A percentile compares a stretch with the other conserved stretches of the same genome.
These are phyloP conservation scores for Nannochloropsis oceanica DNA, from an alignment of 108 stramenopile species.

Conservation along the genomic window DNA sequence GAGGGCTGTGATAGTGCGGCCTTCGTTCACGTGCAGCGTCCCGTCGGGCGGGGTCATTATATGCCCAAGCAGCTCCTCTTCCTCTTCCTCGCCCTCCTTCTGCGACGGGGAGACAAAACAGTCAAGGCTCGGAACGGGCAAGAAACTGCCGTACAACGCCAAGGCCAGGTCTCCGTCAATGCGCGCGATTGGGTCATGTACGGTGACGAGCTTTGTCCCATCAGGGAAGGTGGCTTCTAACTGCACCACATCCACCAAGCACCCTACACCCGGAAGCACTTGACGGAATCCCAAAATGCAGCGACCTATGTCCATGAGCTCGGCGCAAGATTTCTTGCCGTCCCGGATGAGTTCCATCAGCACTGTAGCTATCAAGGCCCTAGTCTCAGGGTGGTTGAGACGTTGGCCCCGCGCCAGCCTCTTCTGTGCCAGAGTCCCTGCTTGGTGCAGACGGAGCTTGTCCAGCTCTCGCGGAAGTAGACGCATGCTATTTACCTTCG, in stretches of 20 bases:
- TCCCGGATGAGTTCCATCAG: slow-evolving; percentile 84
- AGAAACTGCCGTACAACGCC: slow-evolving; percentile 71
- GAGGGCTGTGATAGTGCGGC: slow-evolving; percentile 50
- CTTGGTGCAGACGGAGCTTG: slow-evolving; percentile 12
- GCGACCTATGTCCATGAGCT: slow-evolving; percentile 69
- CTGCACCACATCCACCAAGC: slow-evolving; percentile 72
- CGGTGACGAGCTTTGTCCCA: slow-evolving; percentile 90
- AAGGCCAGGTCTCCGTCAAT: slow-evolving; percentile 61
- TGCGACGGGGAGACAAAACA: slow-evolving; percentile 30
- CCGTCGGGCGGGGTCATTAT: slow-evolving; percentile 37
- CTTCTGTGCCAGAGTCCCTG: slow-evolving; percentile 74
- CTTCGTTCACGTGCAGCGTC: slow-evolving; percentile 48
- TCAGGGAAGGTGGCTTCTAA: slow-evolving; percentile 95
- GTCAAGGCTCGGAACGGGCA: slow-evolving; percentile 51
- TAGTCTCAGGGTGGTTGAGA: slow-evolving; percentile 70
- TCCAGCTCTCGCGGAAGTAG: slow-evolving; percentile 16
- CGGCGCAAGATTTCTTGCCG: slow-evolving; percentile 52
- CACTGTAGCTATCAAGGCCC: slow-evolving; percentile 69
- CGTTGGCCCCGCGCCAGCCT: slow-evolving; percentile 72
- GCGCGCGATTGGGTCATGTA: slow-evolving; percentile 62
- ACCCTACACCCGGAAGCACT: slow-evolving; percentile 66
- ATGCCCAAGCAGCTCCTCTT: slow-evolving; percentile 26
- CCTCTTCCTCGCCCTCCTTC: not conserved
- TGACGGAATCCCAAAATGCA: slow-evolving; percentile 61
- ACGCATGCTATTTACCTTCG: not conserved